Percentiles rank a stretch among this genome's conserved stretches.
Conservation (phyloP, 257 asterid genomes). For the Cynanchum wilfordii region DNA sequence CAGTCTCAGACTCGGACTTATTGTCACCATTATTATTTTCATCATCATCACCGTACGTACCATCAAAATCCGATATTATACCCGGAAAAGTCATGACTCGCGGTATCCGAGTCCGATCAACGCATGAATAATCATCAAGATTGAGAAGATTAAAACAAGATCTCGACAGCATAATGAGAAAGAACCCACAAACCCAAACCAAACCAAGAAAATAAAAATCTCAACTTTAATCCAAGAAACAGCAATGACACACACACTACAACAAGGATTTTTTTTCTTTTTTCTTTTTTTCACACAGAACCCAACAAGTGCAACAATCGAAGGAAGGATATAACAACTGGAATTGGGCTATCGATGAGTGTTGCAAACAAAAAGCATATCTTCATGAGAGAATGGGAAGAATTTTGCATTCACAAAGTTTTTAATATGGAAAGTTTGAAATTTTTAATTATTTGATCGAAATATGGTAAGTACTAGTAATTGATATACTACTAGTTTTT, state of each 20-base stretch:
- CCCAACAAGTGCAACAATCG: background rate
- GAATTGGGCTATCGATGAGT: slow-evolving; percentile 21
- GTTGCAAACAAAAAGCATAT: slow-evolving; percentile 28
- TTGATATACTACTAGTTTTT: no score
- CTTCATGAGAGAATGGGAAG: slow-evolving; percentile 18
- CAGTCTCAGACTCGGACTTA: slow-evolving; percentile 29
- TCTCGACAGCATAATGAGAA: slow-evolving; percentile 58
- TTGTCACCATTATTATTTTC: slow-evolving; percentile 6
- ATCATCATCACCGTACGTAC: background rate
- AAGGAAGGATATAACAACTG: background rate
- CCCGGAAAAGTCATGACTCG: slow-evolving; percentile 68
- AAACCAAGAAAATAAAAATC: background rate
- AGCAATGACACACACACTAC: background rate
- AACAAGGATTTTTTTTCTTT: background rate
- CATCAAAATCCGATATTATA: slow-evolving; percentile 53
- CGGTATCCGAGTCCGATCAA: slow-evolving; percentile 64
- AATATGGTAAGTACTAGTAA: background rate
- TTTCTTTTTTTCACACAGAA: background rate
- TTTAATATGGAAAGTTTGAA: slow-evolving; percentile 22
- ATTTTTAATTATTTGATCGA: background rate
- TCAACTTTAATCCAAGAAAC: background rate
- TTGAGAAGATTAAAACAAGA: slow-evolving; percentile 69
- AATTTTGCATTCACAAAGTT: slow-evolving; percentile 14
- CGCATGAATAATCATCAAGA: slow-evolving; percentile 52
- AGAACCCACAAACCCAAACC: slow-evolving; percentile 1